A percentile compares a stretch with the other conserved stretches of the same genome.
Evolutionary conservation across 1,284 basidiomycete species (phyloP).

Genomic region (Cronartium quercuum): DNA sequence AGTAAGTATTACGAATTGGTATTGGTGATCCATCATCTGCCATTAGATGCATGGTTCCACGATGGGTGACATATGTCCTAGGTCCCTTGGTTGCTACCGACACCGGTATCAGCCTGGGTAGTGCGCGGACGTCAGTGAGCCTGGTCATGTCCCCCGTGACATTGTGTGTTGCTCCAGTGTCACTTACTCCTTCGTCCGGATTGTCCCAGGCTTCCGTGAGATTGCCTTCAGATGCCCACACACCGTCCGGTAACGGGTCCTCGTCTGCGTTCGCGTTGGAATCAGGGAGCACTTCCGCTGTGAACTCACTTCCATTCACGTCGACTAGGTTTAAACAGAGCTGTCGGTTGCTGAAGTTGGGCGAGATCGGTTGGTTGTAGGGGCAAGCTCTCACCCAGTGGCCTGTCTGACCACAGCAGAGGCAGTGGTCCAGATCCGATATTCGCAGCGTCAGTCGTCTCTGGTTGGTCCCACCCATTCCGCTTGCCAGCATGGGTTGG

Average conservation of each 20-base stretch:
- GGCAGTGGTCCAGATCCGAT: too few relatives aligned
- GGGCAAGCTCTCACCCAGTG: too few relatives aligned
- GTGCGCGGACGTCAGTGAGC: neutral
- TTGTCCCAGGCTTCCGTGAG: neutral
- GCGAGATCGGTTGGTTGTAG: too few relatives aligned
- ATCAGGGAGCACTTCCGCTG: too few relatives aligned
- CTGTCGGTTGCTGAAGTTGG: too few relatives aligned
- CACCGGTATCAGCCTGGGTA: neutral
- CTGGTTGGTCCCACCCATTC: too few relatives aligned
- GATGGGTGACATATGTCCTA: neutral
- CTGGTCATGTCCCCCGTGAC: constrained; percentile 4
- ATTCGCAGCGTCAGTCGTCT: too few relatives aligned
- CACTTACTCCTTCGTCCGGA: neutral
- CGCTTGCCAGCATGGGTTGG: too few relatives aligned
- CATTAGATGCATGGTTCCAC: neutral
- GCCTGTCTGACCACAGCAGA: too few relatives aligned
- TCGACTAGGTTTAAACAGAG: too few relatives aligned
- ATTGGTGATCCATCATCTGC: neutral
- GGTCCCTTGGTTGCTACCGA: neutral
- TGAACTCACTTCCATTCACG: too few relatives aligned
- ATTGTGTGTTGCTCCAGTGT: constrained; percentile 16
- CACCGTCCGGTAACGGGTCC: neutral
- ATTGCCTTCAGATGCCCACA: neutral
- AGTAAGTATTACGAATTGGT: neutral
- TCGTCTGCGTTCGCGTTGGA: too few relatives aligned